Conservation (phyloP, 192 early-diverging fungal species). For the Haplosporangium gracile region DNA sequence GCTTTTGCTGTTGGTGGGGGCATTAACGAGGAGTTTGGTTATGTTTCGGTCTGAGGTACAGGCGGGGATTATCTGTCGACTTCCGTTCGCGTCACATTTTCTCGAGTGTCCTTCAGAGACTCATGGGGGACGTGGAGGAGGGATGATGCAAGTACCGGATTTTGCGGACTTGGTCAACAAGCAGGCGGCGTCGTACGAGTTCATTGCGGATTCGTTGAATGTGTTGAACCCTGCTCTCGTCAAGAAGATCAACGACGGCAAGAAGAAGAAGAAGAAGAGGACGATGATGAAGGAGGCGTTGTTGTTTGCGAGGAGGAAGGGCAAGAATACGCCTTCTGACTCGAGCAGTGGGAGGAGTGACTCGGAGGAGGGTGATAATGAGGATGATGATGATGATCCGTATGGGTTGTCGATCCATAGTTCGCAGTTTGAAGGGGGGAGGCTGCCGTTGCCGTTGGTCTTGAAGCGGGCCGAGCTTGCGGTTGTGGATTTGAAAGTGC, state of each 20-base stretch:
- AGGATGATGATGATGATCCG: conserved; percentile 24
- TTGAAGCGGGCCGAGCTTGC: conserved; percentile 66
- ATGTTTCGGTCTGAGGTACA: conserved; percentile 30
- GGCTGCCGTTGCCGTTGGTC: conserved; percentile 52
- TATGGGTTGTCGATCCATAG: conserved; percentile 24
- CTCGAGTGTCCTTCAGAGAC: conserved; percentile 12
- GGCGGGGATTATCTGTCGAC: conserved; percentile 14
- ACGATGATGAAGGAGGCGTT: conserved; percentile 6
- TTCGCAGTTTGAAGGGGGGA: neutral
- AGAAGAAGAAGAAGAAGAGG: neutral
- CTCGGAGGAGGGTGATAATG: neutral
- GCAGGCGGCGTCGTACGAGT: conserved; percentile 60
- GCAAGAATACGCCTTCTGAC: conserved; percentile 12
- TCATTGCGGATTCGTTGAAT: conserved; percentile 49
- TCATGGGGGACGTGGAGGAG: neutral
- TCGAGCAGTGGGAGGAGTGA: conserved; percentile 1
- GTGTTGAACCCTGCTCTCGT: conserved; percentile 32
- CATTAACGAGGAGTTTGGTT: conserved; percentile 14
- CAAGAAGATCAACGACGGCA: neutral
- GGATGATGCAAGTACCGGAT: conserved; percentile 54
- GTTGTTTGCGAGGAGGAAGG: neutral
- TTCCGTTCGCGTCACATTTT: conserved; percentile 14
- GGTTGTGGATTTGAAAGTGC: conserved; percentile 60
- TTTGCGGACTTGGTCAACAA: conserved; percentile 64
- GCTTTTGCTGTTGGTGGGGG: neutral